phyloP scores from a whole-genome alignment of 108 stramenopile species.

The Nitzschia palea region DNA sequence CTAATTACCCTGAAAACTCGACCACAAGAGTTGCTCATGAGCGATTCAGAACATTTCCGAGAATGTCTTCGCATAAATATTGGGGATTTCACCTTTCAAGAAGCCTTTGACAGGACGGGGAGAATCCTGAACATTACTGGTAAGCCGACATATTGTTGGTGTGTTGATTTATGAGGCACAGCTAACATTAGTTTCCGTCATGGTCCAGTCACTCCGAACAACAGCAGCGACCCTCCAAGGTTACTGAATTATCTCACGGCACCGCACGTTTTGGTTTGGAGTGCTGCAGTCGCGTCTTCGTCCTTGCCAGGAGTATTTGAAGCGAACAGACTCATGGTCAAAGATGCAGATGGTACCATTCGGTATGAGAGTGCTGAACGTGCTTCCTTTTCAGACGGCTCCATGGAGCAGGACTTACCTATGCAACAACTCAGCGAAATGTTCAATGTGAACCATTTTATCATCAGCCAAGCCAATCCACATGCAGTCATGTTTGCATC shows the following conservation, averaged over 20 bases:
- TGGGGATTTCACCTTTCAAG: constrained; percentile 96
- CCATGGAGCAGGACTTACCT: constrained; percentile 96
- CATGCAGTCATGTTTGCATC: constrained; percentile 92
- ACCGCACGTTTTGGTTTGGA: constrained; percentile 97
- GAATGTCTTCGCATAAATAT: constrained; percentile 77
- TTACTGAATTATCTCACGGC: constrained; percentile 98
- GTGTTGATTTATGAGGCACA: too few species aligned
- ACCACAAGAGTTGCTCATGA: constrained; percentile 81
- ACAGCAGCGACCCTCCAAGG: constrained; percentile 87
- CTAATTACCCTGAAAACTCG: constrained; percentile 71
- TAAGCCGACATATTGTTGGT: not conserved
- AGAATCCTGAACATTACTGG: constrained; percentile 95
- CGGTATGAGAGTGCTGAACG: constrained; percentile 71
- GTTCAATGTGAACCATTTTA: constrained; percentile 99
- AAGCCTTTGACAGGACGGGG: constrained; percentile 98
- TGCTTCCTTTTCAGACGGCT: constrained; percentile 67
- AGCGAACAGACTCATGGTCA: constrained; percentile 92
- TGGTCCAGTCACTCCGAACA: constrained; percentile 85
- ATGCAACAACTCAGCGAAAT: constrained; percentile 98
- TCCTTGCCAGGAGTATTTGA: constrained; percentile 97
- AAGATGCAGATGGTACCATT: constrained; percentile 93
- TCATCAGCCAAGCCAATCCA: constrained; percentile 95
- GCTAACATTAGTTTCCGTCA: not conserved
- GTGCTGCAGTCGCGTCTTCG: constrained; percentile 94
- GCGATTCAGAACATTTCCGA: constrained; percentile 93